Evolutionary conservation across 768 basidiomycete species (phyloP).

Genomic region (Trametes cubensis): DNA sequence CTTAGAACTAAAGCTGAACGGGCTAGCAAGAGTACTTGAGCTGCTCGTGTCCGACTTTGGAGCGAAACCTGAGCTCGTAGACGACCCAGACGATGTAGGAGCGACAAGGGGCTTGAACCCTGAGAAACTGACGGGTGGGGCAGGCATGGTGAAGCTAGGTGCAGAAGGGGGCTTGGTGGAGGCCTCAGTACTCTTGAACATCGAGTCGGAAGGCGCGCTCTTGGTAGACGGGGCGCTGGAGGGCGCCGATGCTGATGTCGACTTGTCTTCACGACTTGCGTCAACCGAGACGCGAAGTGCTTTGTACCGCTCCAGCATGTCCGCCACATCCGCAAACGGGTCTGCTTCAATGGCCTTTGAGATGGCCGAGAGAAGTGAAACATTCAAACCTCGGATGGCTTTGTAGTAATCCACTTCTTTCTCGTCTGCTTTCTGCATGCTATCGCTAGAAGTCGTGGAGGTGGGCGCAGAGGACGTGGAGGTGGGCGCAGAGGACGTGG

Average conservation of each 20-base stretch:
- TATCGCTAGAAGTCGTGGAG: conserved; percentile 9
- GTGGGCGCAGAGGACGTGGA: conserved; percentile 24
- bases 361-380: conserved; percentile 62
- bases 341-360: conserved; percentile 63
- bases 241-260: not conserved
- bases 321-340: conserved; percentile 68
- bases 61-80: conserved; percentile 8
- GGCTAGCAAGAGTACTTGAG: conserved; percentile 15
- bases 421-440: conserved; percentile 28
- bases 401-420: conserved; percentile 60
- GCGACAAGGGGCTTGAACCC: conserved; percentile 37
- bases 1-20: conserved; percentile 20
- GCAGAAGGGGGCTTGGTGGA: not conserved
- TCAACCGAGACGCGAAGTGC: conserved; percentile 55
- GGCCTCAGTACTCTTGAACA: conserved; percentile 3
- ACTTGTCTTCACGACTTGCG: conserved; percentile 51
- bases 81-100: conserved; percentile 5
- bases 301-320: conserved; percentile 61
- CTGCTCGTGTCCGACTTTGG: conserved; percentile 12
- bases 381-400: conserved; percentile 74
- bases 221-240: not conserved
- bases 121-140: conserved; percentile 43
- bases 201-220: not conserved
- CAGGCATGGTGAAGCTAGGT: conserved; percentile 35
- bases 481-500: conserved; percentile 22